Evolutionary conservation across 129 eudicot species (phyloP).

Genomic region (Flaveria ramosissima): DNA sequence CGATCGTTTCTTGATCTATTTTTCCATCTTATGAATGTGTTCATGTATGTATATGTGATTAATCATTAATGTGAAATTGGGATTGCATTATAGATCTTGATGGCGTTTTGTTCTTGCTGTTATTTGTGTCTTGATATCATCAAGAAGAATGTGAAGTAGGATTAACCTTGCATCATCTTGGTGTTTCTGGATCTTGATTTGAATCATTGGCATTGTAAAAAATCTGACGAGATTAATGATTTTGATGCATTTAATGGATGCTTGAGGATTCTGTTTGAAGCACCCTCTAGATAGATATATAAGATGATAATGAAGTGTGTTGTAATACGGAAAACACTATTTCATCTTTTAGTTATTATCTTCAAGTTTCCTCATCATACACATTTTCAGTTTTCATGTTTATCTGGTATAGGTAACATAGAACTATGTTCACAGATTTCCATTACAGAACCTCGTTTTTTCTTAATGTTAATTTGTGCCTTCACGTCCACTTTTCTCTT

Average conservation of each 20-base stretch:
- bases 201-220: conserved; percentile 20
- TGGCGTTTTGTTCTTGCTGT: not conserved
- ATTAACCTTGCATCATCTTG: conserved; percentile 1
- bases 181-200: conserved; percentile 38
- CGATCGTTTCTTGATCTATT: conserved; percentile 9
- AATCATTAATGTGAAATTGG: not conserved
- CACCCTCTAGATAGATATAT: not conserved
- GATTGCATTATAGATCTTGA: conserved; percentile 35
- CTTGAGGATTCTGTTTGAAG: conserved; percentile 8
- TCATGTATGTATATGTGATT: no score
- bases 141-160: conserved; percentile 12
- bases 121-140: conserved; percentile 14
- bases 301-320: not conserved
- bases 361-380: no score
- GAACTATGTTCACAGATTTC: conserved; percentile 9
- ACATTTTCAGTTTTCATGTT: no score
- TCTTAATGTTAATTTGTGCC: not conserved
- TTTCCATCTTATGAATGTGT: not conserved
- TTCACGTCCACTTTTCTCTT: conserved; percentile 2
- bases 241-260: conserved; percentile 5
- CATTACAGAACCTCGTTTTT: not conserved
- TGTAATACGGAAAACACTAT: no score
- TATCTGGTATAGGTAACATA: not conserved
- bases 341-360: no score
- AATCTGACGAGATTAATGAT: not conserved